Percentiles rank a stretch among this genome's conserved stretches.
Conservation (phyloP, 257 asterid species). For the Lithospermum erythrorhizon region DNA sequence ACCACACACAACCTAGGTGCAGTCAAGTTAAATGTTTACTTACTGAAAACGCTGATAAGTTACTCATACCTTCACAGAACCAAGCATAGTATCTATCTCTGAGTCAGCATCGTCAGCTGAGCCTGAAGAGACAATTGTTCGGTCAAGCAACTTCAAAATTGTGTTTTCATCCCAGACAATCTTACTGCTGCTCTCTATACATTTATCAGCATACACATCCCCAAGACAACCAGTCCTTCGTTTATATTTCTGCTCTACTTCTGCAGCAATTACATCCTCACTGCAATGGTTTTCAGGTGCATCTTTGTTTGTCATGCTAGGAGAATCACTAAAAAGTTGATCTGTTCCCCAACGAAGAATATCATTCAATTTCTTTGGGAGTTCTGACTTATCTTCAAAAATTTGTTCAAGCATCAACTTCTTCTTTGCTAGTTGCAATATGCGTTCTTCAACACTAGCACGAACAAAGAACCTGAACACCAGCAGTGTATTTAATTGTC, state of each 20-base stretch:
- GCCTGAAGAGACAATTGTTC: slow-evolving; percentile 59
- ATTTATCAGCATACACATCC: slow-evolving; percentile 81
- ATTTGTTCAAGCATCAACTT: slow-evolving; percentile 97
- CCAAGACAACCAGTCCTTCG: slow-evolving; percentile 89
- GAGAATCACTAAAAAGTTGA: slow-evolving; percentile 78
- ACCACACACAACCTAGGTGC: not conserved
- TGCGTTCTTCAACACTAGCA: slow-evolving; percentile 98
- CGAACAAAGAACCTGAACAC: slow-evolving; percentile 97
- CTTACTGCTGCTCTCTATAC: slow-evolving; percentile 73
- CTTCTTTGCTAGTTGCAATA: slow-evolving; percentile 95
- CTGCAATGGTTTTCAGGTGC: slow-evolving; percentile 36
- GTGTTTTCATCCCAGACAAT: slow-evolving; percentile 85
- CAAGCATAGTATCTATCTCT: slow-evolving; percentile 87
- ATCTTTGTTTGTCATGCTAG: slow-evolving; percentile 37
- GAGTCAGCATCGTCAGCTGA: slow-evolving; percentile 67
- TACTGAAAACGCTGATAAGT: not conserved
- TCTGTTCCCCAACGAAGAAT: slow-evolving; percentile 97
- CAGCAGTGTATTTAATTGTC: slow-evolving; percentile 87
- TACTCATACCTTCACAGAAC: slow-evolving; percentile 68
- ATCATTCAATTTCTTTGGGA: slow-evolving; percentile 93
- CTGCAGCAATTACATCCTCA: slow-evolving; percentile 41
- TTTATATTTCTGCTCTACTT: slow-evolving; percentile 56
- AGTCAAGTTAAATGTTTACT: not conserved
- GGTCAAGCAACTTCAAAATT: slow-evolving; percentile 79
- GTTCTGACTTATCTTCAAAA: slow-evolving; percentile 87